phyloP scores from a whole-genome alignment of 1,284 basidiomycete species.

The Heterobasidion parviporum region DNA sequence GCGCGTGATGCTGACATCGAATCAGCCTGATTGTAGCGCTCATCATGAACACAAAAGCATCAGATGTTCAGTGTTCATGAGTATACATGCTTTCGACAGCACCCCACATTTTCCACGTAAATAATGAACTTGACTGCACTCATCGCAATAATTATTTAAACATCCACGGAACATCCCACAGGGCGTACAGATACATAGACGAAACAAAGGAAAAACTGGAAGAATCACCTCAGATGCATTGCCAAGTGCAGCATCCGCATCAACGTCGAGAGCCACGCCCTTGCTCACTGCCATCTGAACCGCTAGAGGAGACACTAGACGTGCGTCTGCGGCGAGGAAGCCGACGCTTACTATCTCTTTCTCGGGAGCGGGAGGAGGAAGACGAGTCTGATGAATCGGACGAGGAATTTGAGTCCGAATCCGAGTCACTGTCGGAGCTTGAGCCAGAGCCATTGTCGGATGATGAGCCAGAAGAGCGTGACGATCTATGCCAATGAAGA shows the following conservation, averaged over 20 bases:
- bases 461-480: conserved; percentile 31
- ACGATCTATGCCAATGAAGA: conserved; percentile 27
- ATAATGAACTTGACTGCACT: background rate
- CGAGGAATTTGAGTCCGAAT: conserved; percentile 7
- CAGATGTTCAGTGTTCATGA: conserved; percentile 1
- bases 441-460: conserved; percentile 22
- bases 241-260: too few species aligned
- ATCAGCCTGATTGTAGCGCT: conserved; percentile 6
- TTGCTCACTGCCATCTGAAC: background rate
- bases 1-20: background rate
- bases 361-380: conserved; percentile 31
- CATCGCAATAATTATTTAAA: background rate
- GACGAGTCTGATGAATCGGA: background rate
- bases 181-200: background rate
- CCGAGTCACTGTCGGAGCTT: conserved; percentile 19
- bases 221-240: too few species aligned
- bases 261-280: too few species aligned
- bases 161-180: too few species aligned
- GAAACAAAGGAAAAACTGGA: too few species aligned
- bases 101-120: too few species aligned
- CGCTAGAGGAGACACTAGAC: conserved; percentile 6
- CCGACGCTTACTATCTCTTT: conserved; percentile 36
- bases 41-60: conserved; percentile 6
- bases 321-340: conserved; percentile 24
- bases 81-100: background rate